Base-by-base conservation (phyloP, 257 asterid genomes). In the Primulina huaijiensis region DNA sequence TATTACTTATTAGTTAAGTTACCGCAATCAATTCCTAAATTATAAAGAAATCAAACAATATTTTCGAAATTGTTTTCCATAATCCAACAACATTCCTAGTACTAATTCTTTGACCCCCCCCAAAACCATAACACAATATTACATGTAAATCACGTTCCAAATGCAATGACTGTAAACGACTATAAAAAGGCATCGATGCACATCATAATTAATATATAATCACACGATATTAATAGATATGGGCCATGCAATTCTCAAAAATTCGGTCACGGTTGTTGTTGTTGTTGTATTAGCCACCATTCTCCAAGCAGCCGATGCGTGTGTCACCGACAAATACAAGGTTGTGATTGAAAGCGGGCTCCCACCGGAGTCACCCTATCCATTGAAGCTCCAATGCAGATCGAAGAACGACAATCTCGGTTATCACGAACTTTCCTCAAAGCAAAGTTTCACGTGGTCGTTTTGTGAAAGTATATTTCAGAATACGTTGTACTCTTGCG, bases 401-500 rank as follows among this genome's bases (percentile, higher is more conserved):
- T 69, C 74, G 2, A 40, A 14, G 14, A 20, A 58, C 5, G 31
- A 12, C 0, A 40, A 69, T 57, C 73, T 69, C 0, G 73, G 73
- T 17, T 1, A 21, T 12, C 38, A 59, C 7, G 10, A 21, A 2
- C 37, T 69, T n/a, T 0, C 2, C 0, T 2, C 0, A 2, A 16
- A 21, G 25, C 58, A 69, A 5, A 20, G 16, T 12, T 69, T 34
- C 59, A 7, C n/a, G 4, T 69, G 53, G 37, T 9, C 65, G 6
- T 57, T 57, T 35, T 69, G 66, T 19, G 40, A 23, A 37, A 37
- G 16, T 9, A 0, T 58, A 7, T 7, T 35, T 5, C 1, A 21
- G 6, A 35, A 17, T 3, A 69, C 43, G 1, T 21, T 69, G 43
- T 69, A 14, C 57, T 7, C 38, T 4, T 69, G 73, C 66, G 23